Evolutionary conservation across 306 rosid genomes (phyloP).

Genomic region (Acacia melanoxylon): DNA sequence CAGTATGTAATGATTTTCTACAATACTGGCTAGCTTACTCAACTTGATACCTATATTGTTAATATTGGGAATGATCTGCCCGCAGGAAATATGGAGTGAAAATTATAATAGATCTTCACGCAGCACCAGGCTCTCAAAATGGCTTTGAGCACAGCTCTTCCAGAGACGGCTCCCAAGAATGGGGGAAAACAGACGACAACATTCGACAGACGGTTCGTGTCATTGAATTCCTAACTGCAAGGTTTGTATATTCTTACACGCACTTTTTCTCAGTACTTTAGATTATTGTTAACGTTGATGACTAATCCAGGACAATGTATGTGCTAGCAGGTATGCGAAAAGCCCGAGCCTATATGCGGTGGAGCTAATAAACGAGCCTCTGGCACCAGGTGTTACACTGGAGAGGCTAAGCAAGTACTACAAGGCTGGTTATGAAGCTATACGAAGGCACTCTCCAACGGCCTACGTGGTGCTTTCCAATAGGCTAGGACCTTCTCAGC

Average conservation of each 20-base stretch:
- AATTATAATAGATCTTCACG: slow-evolving; percentile 79
- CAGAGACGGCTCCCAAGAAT: slow-evolving; percentile 71
- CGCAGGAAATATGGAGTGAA: slow-evolving; percentile 68
- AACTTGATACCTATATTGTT: not conserved
- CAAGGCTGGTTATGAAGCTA: slow-evolving; percentile 58
- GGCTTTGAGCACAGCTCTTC: slow-evolving; percentile 63
- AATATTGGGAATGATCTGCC: not conserved
- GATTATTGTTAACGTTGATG: not conserved
- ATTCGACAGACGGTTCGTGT: slow-evolving; percentile 65
- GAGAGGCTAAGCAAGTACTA: slow-evolving; percentile 57
- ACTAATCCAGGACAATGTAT: not conserved
- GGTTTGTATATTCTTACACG: slow-evolving; percentile 36
- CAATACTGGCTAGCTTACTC: not conserved
- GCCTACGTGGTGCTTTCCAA: slow-evolving; percentile 62
- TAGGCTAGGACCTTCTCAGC: slow-evolving; percentile 46
- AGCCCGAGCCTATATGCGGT: slow-evolving; percentile 62
- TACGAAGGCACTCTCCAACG: slow-evolving; percentile 53
- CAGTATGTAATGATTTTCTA: slow-evolving; percentile 40
- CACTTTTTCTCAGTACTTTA: not conserved
- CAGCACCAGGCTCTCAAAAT: slow-evolving; percentile 81
- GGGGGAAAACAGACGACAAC: slow-evolving; percentile 64
- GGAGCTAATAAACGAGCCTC: slow-evolving; percentile 79
- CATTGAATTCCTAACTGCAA: slow-evolving; percentile 66
- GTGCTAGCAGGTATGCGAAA: slow-evolving; percentile 52
- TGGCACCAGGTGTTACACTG: slow-evolving; percentile 51